A percentile compares a stretch with the other conserved stretches of the same genome.
phyloP scores from a whole-genome alignment of 306 rosid genomes.

The Lathyrus sativus region DNA sequence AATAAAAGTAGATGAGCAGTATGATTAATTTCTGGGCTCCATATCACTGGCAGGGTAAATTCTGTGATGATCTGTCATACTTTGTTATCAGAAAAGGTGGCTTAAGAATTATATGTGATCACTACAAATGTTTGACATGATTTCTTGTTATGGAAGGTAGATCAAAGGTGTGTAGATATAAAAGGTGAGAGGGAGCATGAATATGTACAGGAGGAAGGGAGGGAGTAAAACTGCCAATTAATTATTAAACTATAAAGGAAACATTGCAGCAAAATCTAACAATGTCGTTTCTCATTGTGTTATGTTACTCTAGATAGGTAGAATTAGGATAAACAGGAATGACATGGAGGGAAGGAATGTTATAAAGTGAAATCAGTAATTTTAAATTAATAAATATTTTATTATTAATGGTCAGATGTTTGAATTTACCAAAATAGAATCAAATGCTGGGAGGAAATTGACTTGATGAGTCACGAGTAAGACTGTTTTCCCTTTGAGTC shows the following conservation, averaged over 20 bases:
- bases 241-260: not conserved
- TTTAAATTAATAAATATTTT: too few species aligned
- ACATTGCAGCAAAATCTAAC: not conserved
- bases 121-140: not conserved
- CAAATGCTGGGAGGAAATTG: conserved; percentile 81
- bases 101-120: conserved; percentile 3
- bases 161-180: conserved; percentile 2
- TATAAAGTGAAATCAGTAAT: conserved; percentile 11
- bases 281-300: not conserved
- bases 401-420: not conserved
- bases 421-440: conserved; percentile 55
- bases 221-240: too few species aligned
- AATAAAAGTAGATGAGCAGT: not conserved
- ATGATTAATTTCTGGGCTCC: conserved; percentile 36
- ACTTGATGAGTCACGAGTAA: conserved; percentile 93
- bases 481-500: conserved; percentile 53
- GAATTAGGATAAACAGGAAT: not conserved
- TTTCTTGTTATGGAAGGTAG: conserved; percentile 17
- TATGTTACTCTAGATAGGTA: not conserved
- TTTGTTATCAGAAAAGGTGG: conserved; percentile 20
- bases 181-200: conserved; percentile 30
- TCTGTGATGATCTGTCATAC: conserved; percentile 45
- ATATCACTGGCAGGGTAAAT: conserved; percentile 68
- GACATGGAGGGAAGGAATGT: not conserved
- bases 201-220: conserved; percentile 26